Conservation (phyloP, 2,329 filamentous ascomycete genomes). For the Neophaeococcomyces aloes region DNA sequence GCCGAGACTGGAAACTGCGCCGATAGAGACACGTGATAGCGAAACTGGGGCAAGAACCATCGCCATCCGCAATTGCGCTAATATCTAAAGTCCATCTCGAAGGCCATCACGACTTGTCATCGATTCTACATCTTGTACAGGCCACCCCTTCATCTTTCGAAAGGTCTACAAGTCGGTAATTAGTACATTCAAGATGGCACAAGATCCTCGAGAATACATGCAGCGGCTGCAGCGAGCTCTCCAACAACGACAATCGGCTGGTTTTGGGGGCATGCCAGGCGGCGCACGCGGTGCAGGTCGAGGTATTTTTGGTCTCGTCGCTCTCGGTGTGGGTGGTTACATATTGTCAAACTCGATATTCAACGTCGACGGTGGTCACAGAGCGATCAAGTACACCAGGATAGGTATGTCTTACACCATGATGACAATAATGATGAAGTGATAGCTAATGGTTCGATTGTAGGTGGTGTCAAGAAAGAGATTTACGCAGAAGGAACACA, state of each 20-base stretch:
- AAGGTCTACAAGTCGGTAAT: too few species aligned
- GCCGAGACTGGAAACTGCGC: not conserved
- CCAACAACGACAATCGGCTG: constrained; percentile 42
- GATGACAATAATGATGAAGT: not conserved
- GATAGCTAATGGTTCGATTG: not conserved
- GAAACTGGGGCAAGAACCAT: not conserved
- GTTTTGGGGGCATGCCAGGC: constrained; percentile 42
- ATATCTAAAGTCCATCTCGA: too few species aligned
- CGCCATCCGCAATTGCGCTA: too few species aligned
- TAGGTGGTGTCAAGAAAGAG: constrained; percentile 77
- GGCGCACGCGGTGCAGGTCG: constrained; percentile 45
- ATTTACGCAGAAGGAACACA: constrained; percentile 97
- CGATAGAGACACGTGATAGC: not conserved
- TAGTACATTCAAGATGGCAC: constrained; percentile 26
- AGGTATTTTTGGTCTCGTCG: constrained; percentile 43
- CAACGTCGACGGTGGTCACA: constrained; percentile 93
- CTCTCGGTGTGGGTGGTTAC: constrained; percentile 38
- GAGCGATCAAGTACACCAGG: constrained; percentile 96
- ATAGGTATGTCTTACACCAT: constrained; percentile 36
- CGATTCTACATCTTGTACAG: not conserved
- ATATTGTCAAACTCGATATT: constrained; percentile 50
- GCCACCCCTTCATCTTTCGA: too few species aligned
- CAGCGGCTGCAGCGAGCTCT: constrained; percentile 54
- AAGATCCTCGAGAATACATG: constrained; percentile 57
- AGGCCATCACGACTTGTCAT: constrained; percentile 1